Conservation (phyloP, 2,329 filamentous ascomycete genomes). For the Westerdykella aurantiaca region DNA sequence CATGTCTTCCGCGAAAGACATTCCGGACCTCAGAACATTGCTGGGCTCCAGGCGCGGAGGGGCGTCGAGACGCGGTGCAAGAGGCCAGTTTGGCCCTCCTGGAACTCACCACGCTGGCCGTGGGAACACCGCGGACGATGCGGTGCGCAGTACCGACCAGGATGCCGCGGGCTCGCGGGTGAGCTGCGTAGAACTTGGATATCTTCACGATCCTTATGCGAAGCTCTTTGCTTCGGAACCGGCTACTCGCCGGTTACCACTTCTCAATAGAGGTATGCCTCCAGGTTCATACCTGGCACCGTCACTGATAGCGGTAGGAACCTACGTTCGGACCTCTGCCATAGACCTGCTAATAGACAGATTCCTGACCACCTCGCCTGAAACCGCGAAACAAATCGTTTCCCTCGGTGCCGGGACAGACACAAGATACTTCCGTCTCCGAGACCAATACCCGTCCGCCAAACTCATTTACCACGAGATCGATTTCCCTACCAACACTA, state of each 20-base stretch:
- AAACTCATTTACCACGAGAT: constrained; percentile 79
- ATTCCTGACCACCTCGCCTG: constrained; percentile 55
- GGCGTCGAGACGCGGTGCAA: constrained; percentile 45
- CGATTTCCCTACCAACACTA: constrained; percentile 74
- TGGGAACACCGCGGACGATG: constrained; percentile 55
- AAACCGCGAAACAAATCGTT: constrained; percentile 65
- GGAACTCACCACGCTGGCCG: constrained; percentile 23
- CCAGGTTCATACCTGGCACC: not conserved
- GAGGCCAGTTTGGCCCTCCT: constrained; percentile 27
- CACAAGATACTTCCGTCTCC: constrained; percentile 75
- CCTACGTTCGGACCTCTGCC: constrained; percentile 82
- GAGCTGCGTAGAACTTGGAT: constrained; percentile 81
- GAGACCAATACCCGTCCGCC: constrained; percentile 43
- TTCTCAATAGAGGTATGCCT: constrained; percentile 81
- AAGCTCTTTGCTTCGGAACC: constrained; percentile 57
- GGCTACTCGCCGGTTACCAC: constrained; percentile 64
- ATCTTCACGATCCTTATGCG: constrained; percentile 77
- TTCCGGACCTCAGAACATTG: constrained; percentile 70
- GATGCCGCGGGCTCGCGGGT: constrained; percentile 85
- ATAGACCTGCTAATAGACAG: constrained; percentile 70
- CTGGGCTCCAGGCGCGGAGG: constrained; percentile 45
- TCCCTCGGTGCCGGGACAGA: constrained; percentile 93
- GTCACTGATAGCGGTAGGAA: constrained; percentile 53
- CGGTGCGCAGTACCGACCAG: constrained; percentile 82
- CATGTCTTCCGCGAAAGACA: constrained; percentile 67